These are phyloP conservation scores for Stachybotrys chartarum DNA, from an alignment of 2,329 filamentous ascomycete species.

Conservation along the genomic window DNA sequence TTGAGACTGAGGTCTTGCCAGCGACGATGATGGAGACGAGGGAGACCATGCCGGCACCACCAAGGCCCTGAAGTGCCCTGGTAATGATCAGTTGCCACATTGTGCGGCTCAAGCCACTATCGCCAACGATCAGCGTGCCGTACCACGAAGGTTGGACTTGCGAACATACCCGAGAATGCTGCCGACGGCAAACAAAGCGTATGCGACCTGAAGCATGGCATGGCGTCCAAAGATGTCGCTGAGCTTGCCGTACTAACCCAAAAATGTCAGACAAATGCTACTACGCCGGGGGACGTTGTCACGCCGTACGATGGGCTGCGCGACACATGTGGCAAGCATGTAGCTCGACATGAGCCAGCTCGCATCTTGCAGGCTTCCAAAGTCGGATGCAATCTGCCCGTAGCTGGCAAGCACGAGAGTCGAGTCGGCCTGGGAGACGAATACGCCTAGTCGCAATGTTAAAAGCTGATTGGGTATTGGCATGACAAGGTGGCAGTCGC, in stretches of 20 bases:
- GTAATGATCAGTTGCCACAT: slow-evolving; percentile 1
- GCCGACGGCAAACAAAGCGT: slow-evolving; percentile 2
- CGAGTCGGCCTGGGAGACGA: slow-evolving; percentile 6
- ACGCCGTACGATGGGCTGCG: slow-evolving; percentile 1
- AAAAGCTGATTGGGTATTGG: neutral
- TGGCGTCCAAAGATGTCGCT: slow-evolving; percentile 5
- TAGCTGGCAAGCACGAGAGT: slow-evolving; percentile 7
- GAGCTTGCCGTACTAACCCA: slow-evolving; percentile 3
- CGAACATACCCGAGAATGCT: slow-evolving; percentile 2
- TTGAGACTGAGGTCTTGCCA: neutral
- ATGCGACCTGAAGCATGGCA: slow-evolving; percentile 2
- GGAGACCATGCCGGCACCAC: slow-evolving; percentile 3
- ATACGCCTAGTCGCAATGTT: slow-evolving; percentile 1
- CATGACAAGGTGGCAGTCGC: neutral
- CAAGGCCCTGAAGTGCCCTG: slow-evolving; percentile 2
- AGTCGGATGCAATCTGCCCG: slow-evolving; percentile 7
- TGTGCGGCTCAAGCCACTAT: neutral
- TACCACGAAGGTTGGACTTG: neutral
- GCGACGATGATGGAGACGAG: slow-evolving; percentile 4
- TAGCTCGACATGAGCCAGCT: slow-evolving; percentile 4
- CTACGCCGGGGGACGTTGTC: neutral
- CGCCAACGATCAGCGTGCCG: neutral
- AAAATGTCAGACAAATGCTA: neutral
- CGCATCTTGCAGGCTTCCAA: slow-evolving; percentile 1
- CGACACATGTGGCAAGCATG: slow-evolving; percentile 3